Base-by-base conservation (phyloP, 768 basidiomycete species). In the Leucocoprinus leucothites region DNA sequence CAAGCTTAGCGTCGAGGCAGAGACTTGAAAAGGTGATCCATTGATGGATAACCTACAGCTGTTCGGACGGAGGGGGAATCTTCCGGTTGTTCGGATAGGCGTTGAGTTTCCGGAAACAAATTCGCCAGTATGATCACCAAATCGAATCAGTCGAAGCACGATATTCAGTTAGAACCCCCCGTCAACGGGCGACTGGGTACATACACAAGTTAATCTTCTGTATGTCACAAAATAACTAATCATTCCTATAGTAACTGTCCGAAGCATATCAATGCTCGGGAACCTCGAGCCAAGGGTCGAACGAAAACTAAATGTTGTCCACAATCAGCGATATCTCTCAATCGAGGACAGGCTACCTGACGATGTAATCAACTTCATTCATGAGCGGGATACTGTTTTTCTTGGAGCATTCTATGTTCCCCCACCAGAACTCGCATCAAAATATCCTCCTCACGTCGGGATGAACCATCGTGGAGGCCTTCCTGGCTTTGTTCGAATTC, bases 401-500 rank as follows among this genome's bases (percentile, higher is more conserved):
- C 56, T 87, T 46, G 82, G 81, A 1, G 80, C 82, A 3, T 71
- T 74, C 0, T 83, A 85, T 56, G 57, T 69, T 1, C 75, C 82
- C 0, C 46, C 57, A 3, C 44, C 67, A 22, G 64, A 70, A 5
- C 79, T 83, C 14, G 69, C 67, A 2, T 43, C 61, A 2, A 61
- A 50, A 3, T 78, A 72, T 53, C 84, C 84, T 1, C 84, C 84
- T 1, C 84, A 85, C 59, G 61, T 82, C 8, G 82, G 83, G 14
- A 81, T 81, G 69, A 87, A 86, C 58, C 81, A 84, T 47, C 80
- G 86, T 3, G 84, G 84, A 8, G 86, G 86, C 2, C 70, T 76
- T n/a, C 76, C 74, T 8, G 85, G 84, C 0, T 86, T 85, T 58
- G 69, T 85, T 3, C 81, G 84, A 6, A 81, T 86, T n/a, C 63